A percentile compares a stretch with the other conserved stretches of the same genome.
Conservation (phyloP, 495 filamentous ascomycete species). For the Xylaria longipes region DNA sequence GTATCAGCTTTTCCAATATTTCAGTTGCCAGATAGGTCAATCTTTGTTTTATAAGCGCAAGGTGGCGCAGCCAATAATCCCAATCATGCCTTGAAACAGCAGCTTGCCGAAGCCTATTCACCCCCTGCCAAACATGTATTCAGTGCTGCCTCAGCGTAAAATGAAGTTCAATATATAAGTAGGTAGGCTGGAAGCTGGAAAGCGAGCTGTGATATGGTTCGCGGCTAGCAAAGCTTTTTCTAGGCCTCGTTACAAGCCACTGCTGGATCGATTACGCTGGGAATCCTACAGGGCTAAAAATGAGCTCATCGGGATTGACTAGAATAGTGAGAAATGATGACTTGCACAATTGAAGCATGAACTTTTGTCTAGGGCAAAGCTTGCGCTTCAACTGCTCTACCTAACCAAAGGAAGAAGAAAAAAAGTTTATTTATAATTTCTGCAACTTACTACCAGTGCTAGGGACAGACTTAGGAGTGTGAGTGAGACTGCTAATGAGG, state of each 20-base stretch:
- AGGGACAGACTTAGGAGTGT: neutral
- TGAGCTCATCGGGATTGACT: neutral
- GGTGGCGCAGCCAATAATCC: too few relatives aligned
- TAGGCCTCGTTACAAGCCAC: neutral
- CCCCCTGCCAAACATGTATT: too few relatives aligned
- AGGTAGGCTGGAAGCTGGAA: neutral
- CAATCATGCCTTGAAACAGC: too few relatives aligned
- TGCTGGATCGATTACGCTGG: neutral
- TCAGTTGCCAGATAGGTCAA: too few relatives aligned
- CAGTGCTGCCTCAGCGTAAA: too few relatives aligned
- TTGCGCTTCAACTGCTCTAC: neutral
- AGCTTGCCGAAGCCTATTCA: too few relatives aligned
- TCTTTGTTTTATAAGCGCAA: too few relatives aligned
- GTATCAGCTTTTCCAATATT: too few relatives aligned
- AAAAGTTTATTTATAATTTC: constrained; percentile 1
- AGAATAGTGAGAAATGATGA: neutral
- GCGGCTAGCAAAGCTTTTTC: neutral
- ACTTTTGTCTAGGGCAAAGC: neutral
- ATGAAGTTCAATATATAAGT: too few relatives aligned
- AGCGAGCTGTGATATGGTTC: neutral
- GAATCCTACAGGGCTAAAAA: neutral
- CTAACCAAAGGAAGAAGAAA: neutral
- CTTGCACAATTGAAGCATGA: neutral
- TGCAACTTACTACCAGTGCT: neutral
- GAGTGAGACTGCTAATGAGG: neutral